Evolutionary conservation across 2,329 filamentous ascomycete species (phyloP), one percentile per base, ranked within the genome.

Genomic region (Phyllosticta paracitricarpa): DNA sequence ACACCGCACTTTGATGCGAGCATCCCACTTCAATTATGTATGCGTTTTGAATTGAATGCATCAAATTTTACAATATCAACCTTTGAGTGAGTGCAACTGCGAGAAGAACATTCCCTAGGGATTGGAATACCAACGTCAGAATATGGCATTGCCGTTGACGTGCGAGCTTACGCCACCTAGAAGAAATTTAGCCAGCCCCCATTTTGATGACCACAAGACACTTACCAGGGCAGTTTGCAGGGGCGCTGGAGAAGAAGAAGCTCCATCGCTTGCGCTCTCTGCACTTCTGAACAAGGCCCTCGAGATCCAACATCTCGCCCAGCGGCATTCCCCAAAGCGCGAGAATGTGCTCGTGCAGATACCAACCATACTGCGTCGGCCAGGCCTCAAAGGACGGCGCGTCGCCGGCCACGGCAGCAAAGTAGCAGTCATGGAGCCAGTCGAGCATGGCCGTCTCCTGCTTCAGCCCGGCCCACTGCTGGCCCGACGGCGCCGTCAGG

Each of bases 371-470:
- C 35, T 81, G 59, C 0, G 82, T 81, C 1, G 85, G 84, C 72
- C 83, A 82, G 0, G 81, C 79, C 73, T 90, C 87, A 64, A 89
- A 88, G 0, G 81, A 77, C 22, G 81, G 82, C 12, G 79, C 75
- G 68, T 90, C 87, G 0, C 84, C 84, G 0, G 81, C 84, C 1
- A 87, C 85, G 0, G 82, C 84, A 0, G 86, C 78, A 65, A 90
- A 89, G 58, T 86, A 84, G 65, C 80, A 82, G 67, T 89, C 84
- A 75, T 88, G 87, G 62, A 89, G 64, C 86, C 86, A 90, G 59
- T 82, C 80, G 7, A 83, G 75, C 3, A 85, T 79, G 54, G 80
- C 79, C 56, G 82, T 73, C 57, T 82, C 80, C 64, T 82, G 81
- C 55, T 76, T 76, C 2, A 84, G 61, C 0, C 82, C 82, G 0